Evolutionary conservation across 2,329 filamentous ascomycete species (phyloP).

Genomic region (Coniochaeta ligniaria): DNA sequence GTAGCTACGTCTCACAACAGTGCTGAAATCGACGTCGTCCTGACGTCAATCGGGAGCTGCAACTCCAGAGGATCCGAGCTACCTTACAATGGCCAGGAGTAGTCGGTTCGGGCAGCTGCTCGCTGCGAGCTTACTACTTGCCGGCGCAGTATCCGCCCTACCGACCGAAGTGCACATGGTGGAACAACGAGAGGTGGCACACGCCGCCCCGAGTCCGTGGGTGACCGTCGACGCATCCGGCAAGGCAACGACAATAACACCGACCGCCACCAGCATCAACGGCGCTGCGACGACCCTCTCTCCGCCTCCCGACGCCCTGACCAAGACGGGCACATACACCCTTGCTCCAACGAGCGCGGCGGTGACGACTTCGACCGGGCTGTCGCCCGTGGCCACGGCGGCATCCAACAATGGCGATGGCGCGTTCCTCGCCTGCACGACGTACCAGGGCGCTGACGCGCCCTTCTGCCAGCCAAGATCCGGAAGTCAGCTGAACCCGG

Average conservation of each 20-base stretch:
- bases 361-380: constrained; percentile 20
- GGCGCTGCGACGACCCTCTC: constrained; percentile 19
- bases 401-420: constrained; percentile 14
- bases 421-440: constrained; percentile 21
- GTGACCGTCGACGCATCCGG: constrained; percentile 22
- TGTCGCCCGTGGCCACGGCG: constrained; percentile 22
- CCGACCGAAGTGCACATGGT: constrained; percentile 13
- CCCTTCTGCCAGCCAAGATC: constrained; percentile 25
- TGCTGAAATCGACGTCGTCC: not conserved
- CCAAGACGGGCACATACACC: constrained; percentile 19
- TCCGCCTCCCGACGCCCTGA: constrained; percentile 19
- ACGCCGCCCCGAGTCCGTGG: constrained; percentile 15
- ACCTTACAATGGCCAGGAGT: not conserved
- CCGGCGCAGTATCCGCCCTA: constrained; percentile 6
- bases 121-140: not conserved
- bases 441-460: constrained; percentile 13
- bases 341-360: constrained; percentile 14
- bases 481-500: constrained; percentile 20
- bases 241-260: constrained; percentile 18
- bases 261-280: constrained; percentile 16
- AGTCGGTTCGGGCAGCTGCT: not conserved
- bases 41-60: not conserved
- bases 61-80: not conserved
- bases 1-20: not conserved
- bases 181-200: constrained; percentile 7